Conservation (phyloP, 1,284 basidiomycete species). For the Ganoderma boninense region DNA sequence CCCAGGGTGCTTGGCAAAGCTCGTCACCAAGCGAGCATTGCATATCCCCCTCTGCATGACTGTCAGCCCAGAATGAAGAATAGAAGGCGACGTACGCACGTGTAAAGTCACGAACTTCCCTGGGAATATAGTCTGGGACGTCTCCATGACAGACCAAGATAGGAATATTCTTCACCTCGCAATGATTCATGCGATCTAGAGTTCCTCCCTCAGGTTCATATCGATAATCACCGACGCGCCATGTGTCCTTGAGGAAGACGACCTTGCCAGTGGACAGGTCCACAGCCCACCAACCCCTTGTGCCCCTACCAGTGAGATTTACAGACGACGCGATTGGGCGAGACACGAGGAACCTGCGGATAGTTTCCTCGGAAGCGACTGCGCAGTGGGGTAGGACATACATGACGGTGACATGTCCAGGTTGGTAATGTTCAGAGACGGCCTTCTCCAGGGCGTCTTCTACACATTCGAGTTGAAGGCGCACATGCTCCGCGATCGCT, state of each 20-base stretch:
- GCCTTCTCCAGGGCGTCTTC: not conserved
- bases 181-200: no score
- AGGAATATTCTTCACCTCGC: not conserved
- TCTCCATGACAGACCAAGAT: not conserved
- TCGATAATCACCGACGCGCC: conserved; percentile 4
- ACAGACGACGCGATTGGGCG: conserved; percentile 10
- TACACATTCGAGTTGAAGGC: conserved; percentile 8
- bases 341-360: conserved; percentile 15
- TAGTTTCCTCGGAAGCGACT: not conserved
- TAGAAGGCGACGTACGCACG: not conserved
- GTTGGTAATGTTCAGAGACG: conserved; percentile 9
- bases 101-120: not conserved
- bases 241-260: conserved; percentile 24
- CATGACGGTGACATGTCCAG: not conserved
- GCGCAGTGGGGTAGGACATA: not conserved
- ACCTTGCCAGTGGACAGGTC: not conserved
- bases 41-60: not conserved
- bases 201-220: no score
- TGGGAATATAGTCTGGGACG: not conserved
- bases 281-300: conserved; percentile 17
- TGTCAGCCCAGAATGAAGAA: not conserved
- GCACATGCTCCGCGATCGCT: conserved; percentile 3
- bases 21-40: not conserved
- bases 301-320: not conserved
- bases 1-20: not conserved